A percentile compares a stretch with the other conserved stretches of the same genome.
Evolutionary conservation across 2,329 filamentous ascomycete species (phyloP).

Genomic region (Monilinia aucupariae): DNA sequence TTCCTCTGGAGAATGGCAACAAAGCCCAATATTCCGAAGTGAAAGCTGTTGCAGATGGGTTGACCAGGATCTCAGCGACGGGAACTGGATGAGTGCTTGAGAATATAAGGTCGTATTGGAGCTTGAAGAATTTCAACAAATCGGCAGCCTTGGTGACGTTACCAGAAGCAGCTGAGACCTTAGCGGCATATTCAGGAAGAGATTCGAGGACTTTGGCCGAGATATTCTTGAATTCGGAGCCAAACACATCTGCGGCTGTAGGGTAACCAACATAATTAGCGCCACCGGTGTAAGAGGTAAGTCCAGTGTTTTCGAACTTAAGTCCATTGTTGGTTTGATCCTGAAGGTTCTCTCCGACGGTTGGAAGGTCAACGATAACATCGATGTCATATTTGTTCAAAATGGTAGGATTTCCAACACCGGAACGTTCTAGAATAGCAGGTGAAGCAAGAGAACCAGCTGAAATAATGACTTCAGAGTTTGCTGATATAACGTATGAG

Average conservation of each 20-base stretch:
- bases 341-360: slow-evolving; percentile 29
- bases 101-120: slow-evolving; percentile 18
- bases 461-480: slow-evolving; percentile 33
- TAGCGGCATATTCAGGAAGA: slow-evolving; percentile 22
- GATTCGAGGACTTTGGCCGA: not conserved
- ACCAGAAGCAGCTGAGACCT: slow-evolving; percentile 37
- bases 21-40: slow-evolving; percentile 28
- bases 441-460: slow-evolving; percentile 31
- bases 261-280: slow-evolving; percentile 3
- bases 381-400: slow-evolving; percentile 17
- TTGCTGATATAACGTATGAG: slow-evolving; percentile 24
- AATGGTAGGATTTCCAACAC: slow-evolving; percentile 30
- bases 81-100: slow-evolving; percentile 39
- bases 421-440: slow-evolving; percentile 36
- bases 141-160: slow-evolving; percentile 34
- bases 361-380: slow-evolving; percentile 20
- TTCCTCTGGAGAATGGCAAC: slow-evolving; percentile 50
- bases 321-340: slow-evolving; percentile 25
- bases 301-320: slow-evolving; percentile 19
- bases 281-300: slow-evolving; percentile 21
- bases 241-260: not conserved
- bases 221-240: slow-evolving; percentile 3
- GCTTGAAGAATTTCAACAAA: slow-evolving; percentile 7
- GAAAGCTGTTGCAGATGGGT: slow-evolving; percentile 33
- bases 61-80: slow-evolving; percentile 49